These are phyloP conservation scores for Geranium rotundifolium DNA, from an alignment of 345 rosid genomes.

Conservation along the genomic window DNA sequence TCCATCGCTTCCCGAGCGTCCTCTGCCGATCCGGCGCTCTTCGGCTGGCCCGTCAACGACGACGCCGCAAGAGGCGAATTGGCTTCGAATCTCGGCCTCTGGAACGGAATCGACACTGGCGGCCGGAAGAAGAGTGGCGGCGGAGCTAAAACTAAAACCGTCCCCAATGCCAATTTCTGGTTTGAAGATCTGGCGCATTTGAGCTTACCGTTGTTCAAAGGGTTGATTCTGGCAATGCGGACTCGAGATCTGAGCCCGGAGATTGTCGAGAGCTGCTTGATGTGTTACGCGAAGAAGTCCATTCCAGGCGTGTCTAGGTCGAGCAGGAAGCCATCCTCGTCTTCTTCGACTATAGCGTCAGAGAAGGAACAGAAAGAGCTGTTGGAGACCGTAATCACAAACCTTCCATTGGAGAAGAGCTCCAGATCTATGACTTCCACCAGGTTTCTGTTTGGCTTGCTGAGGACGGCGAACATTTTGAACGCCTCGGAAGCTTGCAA, in stretches of 20 bases:
- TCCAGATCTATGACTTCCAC: slow-evolving; percentile 47
- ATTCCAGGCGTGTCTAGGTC: slow-evolving; percentile 72
- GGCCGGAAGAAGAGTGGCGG: slow-evolving; percentile 23
- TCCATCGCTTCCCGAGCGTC: slow-evolving; percentile 36
- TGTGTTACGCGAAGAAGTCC: slow-evolving; percentile 64
- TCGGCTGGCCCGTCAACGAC: slow-evolving; percentile 90
- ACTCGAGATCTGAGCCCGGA: slow-evolving; percentile 44
- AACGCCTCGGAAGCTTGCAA: slow-evolving; percentile 64
- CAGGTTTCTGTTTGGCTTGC: slow-evolving; percentile 57
- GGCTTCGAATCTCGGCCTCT: slow-evolving; percentile 25
- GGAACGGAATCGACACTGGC: slow-evolving; percentile 48
- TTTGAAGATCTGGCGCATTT: slow-evolving; percentile 63
- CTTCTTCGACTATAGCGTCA: slow-evolving; percentile 25
- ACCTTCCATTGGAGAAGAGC: slow-evolving; percentile 52
- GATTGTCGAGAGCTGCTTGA: slow-evolving; percentile 66
- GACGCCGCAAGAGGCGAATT: neutral
- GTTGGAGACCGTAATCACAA: slow-evolving; percentile 48
- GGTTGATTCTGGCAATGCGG: slow-evolving; percentile 54
- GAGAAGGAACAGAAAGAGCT: slow-evolving; percentile 75
- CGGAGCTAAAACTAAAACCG: slow-evolving; percentile 6
- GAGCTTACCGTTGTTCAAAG: slow-evolving; percentile 40
- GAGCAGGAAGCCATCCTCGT: slow-evolving; percentile 48
- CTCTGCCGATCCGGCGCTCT: slow-evolving; percentile 54
- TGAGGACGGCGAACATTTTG: slow-evolving; percentile 72
- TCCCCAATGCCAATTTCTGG: slow-evolving; percentile 43